These are phyloP conservation scores for Exophiala viscosa DNA, from an alignment of 2,329 filamentous ascomycete genomes.

Conservation along the genomic window DNA sequence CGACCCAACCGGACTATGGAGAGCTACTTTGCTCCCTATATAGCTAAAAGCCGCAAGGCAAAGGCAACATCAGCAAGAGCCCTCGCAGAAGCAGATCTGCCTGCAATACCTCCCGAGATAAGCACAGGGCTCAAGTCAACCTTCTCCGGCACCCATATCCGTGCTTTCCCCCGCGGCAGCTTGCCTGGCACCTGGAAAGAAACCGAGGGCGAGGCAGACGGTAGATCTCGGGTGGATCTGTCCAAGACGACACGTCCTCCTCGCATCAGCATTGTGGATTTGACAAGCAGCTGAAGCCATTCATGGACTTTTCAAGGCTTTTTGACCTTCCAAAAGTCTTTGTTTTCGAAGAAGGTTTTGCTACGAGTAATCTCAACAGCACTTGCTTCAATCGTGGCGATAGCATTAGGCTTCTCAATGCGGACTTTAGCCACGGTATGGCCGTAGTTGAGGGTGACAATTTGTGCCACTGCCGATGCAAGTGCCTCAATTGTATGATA, in stretches of 20 bases:
- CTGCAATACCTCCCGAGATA: conserved; percentile 2
- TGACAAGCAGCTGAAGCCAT: conserved; percentile 19
- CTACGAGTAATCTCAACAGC: conserved; percentile 49
- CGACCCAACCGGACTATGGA: conserved; percentile 9
- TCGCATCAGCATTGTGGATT: conserved; percentile 27
- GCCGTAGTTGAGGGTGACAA: conserved; percentile 43
- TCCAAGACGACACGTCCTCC: conserved; percentile 2
- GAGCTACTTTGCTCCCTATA: conserved; percentile 18
- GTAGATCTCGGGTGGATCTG: neutral
- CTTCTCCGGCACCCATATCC: conserved; percentile 19
- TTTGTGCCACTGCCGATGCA: conserved; percentile 46
- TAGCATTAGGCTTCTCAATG: conserved; percentile 50
- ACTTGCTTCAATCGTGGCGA: conserved; percentile 47
- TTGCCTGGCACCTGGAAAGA: conserved; percentile 36
- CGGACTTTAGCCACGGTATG: conserved; percentile 46
- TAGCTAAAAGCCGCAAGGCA: conserved; percentile 4
- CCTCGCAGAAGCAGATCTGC: neutral
- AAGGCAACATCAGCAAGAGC: neutral
- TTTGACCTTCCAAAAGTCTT: conserved; percentile 31
- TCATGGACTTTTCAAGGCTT: conserved; percentile 13
- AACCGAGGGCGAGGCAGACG: conserved; percentile 22
- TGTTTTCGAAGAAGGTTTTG: conserved; percentile 41
- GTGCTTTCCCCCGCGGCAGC: conserved; percentile 33
- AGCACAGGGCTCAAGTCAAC: conserved; percentile 5
- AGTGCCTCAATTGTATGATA: conserved; percentile 52